Conservation (phyloP, 169 alveolate genomes). For the Plasmodium yoelii region DNA sequence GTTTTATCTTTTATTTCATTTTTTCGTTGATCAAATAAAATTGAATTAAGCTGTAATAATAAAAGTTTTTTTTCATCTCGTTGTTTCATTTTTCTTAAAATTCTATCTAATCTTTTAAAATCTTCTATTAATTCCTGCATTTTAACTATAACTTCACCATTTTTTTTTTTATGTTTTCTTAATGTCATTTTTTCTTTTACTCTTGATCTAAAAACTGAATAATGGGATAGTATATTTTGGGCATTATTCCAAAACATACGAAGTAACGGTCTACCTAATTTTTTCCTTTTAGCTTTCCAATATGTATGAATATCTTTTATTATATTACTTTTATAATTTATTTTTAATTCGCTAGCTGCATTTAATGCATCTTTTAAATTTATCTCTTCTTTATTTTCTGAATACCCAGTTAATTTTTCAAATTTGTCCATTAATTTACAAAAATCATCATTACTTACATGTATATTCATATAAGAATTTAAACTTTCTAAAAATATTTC, state of each 20-base stretch:
- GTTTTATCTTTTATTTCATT: slow-evolving; percentile 86
- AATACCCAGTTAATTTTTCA: slow-evolving; percentile 81
- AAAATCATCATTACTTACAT: slow-evolving; percentile 75
- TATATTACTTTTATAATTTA: slow-evolving; percentile 40
- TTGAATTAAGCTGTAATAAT: slow-evolving; percentile 85
- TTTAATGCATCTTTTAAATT: slow-evolving; percentile 78
- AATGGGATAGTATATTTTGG: slow-evolving; percentile 87
- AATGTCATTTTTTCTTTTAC: slow-evolving; percentile 90
- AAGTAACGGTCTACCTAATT: slow-evolving; percentile 86
- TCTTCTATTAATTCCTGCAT: slow-evolving; percentile 87
- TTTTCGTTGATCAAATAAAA: slow-evolving; percentile 87
- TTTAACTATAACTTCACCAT: slow-evolving; percentile 82
- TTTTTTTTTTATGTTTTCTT: slow-evolving; percentile 88
- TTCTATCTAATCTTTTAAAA: slow-evolving; percentile 84
- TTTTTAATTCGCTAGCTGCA: slow-evolving; percentile 65
- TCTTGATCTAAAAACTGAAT: slow-evolving; percentile 88
- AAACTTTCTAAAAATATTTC: slow-evolving; percentile 82
- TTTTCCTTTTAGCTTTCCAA: slow-evolving; percentile 85
- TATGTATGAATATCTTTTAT: slow-evolving; percentile 78
- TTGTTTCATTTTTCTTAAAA: slow-evolving; percentile 88
- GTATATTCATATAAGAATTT: slow-evolving; percentile 64
- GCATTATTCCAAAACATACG: slow-evolving; percentile 89
- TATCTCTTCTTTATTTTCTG: slow-evolving; percentile 74
- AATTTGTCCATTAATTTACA: slow-evolving; percentile 81
- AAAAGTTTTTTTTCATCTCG: slow-evolving; percentile 89